phyloP scores from a whole-genome alignment of 2,329 filamentous ascomycete genomes.

The Aspergillus sp. region DNA sequence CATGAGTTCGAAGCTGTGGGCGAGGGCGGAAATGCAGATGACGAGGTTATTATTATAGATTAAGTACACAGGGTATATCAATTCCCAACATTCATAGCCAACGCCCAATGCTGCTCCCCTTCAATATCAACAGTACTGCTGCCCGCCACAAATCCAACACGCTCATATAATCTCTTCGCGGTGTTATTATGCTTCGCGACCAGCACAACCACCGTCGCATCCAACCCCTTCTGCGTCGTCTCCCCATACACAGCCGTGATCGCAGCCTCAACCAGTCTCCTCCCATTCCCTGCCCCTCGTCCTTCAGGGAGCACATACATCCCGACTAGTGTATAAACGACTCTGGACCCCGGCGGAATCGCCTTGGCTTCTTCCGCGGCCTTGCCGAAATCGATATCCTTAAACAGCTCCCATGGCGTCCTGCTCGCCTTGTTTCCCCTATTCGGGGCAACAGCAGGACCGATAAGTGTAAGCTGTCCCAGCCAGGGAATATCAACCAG shows the following conservation, averaged over 20 bases:
- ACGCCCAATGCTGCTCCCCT: neutral
- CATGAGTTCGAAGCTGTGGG: neutral
- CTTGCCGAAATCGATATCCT: neutral
- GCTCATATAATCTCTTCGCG: conserved; percentile 1
- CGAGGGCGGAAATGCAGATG: neutral
- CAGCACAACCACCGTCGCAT: neutral
- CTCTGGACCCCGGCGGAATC: neutral
- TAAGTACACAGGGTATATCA: neutral
- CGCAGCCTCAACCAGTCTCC: neutral
- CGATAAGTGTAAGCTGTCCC: neutral
- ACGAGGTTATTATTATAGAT: neutral
- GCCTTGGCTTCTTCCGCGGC: neutral
- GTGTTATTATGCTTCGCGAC: neutral
- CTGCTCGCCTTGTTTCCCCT: neutral
- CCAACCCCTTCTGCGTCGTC: neutral
- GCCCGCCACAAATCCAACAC: neutral
- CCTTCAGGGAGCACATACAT: neutral
- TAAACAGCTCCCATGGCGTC: neutral
- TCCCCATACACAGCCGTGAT: neutral
- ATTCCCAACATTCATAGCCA: neutral
- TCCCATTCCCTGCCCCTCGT: neutral
- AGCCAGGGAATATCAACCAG: neutral
- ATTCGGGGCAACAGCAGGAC: neutral
- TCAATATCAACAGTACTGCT: neutral
- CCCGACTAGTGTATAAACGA: neutral